Evolutionary conservation across 2,329 filamentous ascomycete species (phyloP), one percentile per base, ranked within the genome.

Genomic region (Pseudopyricularia javanii): DNA sequence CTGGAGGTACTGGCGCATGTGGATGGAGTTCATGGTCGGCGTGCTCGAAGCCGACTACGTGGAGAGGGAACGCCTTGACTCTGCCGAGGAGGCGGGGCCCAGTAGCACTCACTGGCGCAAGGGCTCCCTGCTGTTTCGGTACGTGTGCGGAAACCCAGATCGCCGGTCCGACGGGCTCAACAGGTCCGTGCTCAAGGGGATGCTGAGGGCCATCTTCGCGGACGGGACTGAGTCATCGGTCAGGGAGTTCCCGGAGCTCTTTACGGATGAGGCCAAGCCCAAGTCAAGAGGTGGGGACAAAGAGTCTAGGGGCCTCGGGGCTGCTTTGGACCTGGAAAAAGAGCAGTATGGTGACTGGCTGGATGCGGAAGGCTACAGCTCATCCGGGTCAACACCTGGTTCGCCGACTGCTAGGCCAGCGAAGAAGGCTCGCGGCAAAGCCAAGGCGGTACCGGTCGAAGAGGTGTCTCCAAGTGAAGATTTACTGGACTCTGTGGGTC

Each of bases 1-100:
- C 20, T 97, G 93, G 91, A 76, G 74, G 50, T 78, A 83, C 62
- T 97, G 91, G 90, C 82, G 77, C 59, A 68, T 80, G 7, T 95
- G 89, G 86, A 72, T 97, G 14, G 78, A 83, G 33, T 83, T 86
- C 56, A 85, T 95, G 75, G 66, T 94, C 5, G 85, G 91, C 60
- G 80, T 86, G 7, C 70, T 96, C 12, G 85, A 93, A 58, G 71
- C 73, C 3, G 88, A 94, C 60, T 82, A 86, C 64, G 65, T 75
- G 6, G 78, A 82, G 56, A 74, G 83, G 6, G 64, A 76, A 50
- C 69, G 73, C 8, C 63, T 73, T 45, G 79, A 83, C 52, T 57
- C 60, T 8, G 52, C 28, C 14, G 58, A 57, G 11, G 40, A 47
- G 14, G 51, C 53, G 6, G 65, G 58, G 9, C 53, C 61, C 17